Evolutionary conservation across 345 rosid species (phyloP).

Genomic region (Clarkia xantiana): DNA sequence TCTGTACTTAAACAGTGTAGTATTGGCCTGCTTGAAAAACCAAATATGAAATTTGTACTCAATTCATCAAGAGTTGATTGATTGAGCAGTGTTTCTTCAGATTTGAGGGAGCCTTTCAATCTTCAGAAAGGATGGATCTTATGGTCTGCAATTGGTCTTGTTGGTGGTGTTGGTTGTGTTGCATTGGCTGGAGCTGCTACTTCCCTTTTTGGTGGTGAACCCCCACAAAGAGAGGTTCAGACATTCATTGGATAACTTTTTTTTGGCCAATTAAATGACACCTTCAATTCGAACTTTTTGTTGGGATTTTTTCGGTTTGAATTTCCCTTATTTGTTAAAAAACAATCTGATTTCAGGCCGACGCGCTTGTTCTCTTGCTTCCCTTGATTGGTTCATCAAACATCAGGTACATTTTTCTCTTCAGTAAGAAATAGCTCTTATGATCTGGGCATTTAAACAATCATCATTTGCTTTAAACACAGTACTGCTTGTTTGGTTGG

Average conservation of each 20-base stretch:
- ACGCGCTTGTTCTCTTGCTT: constrained; percentile 54
- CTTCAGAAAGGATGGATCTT: constrained; percentile 48
- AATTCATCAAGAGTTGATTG: too few relatives aligned
- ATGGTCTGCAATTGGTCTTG: constrained; percentile 54
- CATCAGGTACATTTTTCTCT: constrained; percentile 27
- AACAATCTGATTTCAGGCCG: constrained; percentile 33
- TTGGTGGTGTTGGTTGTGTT: constrained; percentile 32
- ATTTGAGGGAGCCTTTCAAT: constrained; percentile 58
- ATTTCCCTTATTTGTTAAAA: neutral
- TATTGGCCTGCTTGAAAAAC: too few relatives aligned
- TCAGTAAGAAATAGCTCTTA: neutral
- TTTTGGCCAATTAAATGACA: neutral
- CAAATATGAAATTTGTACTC: too few relatives aligned
- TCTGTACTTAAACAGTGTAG: neutral
- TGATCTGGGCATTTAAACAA: neutral
- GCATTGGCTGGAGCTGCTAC: constrained; percentile 27
- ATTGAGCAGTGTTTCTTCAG: constrained; percentile 20
- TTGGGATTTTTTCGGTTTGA: constrained; percentile 23
- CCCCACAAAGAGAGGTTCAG: constrained; percentile 53
- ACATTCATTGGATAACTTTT: constrained; percentile 1
- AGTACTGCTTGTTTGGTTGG: constrained; percentile 89
- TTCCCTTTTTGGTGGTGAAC: constrained; percentile 37
- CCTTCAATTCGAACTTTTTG: neutral
- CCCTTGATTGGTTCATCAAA: constrained; percentile 61
- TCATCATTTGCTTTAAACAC: neutral